A percentile compares a stretch with the other conserved stretches of the same genome.
phyloP scores from a whole-genome alignment of 2,329 filamentous ascomycete species.

The Sarocladiaceae sp. region DNA sequence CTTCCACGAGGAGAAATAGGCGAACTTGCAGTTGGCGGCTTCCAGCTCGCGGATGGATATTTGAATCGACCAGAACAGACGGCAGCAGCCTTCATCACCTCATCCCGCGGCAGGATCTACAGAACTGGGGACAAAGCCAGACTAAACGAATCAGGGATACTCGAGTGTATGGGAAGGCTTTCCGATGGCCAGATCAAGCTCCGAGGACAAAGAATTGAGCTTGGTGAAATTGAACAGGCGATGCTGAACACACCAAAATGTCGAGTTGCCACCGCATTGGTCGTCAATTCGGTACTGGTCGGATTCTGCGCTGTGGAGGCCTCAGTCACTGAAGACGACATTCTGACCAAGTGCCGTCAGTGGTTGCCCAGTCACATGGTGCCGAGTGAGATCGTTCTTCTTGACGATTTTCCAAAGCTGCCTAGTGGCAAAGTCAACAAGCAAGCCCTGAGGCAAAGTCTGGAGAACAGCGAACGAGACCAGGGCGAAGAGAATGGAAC shows the following conservation, averaged over 20 bases:
- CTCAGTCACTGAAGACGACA: slow-evolving; percentile 25
- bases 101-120: slow-evolving; percentile 68
- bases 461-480: slow-evolving; percentile 40
- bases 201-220: slow-evolving; percentile 75
- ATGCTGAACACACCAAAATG: slow-evolving; percentile 58
- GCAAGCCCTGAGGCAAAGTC: slow-evolving; percentile 41
- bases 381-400: slow-evolving; percentile 65
- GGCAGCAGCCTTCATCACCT: slow-evolving; percentile 39
- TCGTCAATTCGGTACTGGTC: slow-evolving; percentile 66
- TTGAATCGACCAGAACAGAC: slow-evolving; percentile 10
- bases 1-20: slow-evolving; percentile 65
- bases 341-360: slow-evolving; percentile 58
- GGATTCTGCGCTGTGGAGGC: slow-evolving; percentile 63
- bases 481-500: not conserved
- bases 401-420: slow-evolving; percentile 65
- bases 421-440: slow-evolving; percentile 82
- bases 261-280: slow-evolving; percentile 61
- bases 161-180: slow-evolving; percentile 83
- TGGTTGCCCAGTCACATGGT: slow-evolving; percentile 87
- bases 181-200: slow-evolving; percentile 80
- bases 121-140: slow-evolving; percentile 80
- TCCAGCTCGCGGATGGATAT: slow-evolving; percentile 6
- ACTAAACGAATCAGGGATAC: slow-evolving; percentile 59
- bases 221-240: slow-evolving; percentile 74
- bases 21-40: slow-evolving; percentile 3